Base-by-base conservation (phyloP, 208 protist genomes). In the Angomonas deanei region DNA sequence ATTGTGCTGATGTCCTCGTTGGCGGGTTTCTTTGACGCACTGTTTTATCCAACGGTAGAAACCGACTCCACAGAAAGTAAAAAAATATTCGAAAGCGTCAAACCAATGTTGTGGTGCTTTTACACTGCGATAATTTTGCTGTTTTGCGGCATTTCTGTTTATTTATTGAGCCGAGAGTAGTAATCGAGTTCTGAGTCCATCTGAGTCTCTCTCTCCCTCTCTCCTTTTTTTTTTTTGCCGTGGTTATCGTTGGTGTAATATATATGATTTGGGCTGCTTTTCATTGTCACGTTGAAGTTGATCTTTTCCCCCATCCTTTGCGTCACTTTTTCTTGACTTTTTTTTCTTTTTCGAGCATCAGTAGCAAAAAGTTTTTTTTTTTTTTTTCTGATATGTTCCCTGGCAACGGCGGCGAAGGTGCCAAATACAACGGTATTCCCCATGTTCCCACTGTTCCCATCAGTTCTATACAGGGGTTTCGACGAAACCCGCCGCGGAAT, bases 311-410 rank as follows among this genome's bases (percentile, higher is more conserved):
- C 19, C 3, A 6, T 42, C 34, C 15, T n/a, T n/a, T 15, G 34
- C 34, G 15, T 42, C 15, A 15, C 34, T 42, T 42, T 42, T 42
- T 15, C 15, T 42, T 42, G 34, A 42, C 15, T 42, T 38, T 34
- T 61, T 36, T 39, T 46, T 10, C 46, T 46, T 39, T 2, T 61
- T 27, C 31, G 39, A 46, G 27, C n/a, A 33, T 59, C 48, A 47
- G n/a, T n/a, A 32, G 19, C 27, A 32, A 19, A 2, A 34, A 3
- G 50, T 61, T 61, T 33, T 55, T 33, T 55, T 3, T 39, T 27
- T 39, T 42, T 42, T 42, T 42, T 30, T 49, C 31, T 48, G 27
- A 27, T 42, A 26, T 47, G 47, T 59, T n/a, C 36, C 36, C 8
- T 8, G 36, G 36, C n/a, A n/a, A n/a, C 15, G 36, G 36, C 36